Conservation (phyloP, 73 alveolate species). For the Symbiodinium natans region DNA sequence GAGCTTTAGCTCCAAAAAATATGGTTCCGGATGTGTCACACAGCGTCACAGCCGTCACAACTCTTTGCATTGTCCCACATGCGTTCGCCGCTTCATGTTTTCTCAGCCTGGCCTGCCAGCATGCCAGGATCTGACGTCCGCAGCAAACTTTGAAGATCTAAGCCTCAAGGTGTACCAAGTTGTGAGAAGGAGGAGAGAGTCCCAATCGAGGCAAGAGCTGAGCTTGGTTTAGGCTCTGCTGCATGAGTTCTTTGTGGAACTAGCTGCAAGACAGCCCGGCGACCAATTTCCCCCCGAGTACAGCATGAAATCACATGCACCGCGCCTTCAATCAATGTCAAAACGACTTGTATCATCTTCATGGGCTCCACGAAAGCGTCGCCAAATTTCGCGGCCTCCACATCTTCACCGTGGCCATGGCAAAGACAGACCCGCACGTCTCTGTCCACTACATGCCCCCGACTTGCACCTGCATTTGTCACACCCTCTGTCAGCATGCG, state of each 20-base stretch:
- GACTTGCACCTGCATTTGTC: neutral
- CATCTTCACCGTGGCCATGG: neutral
- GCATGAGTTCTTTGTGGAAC: no score
- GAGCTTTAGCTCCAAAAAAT: neutral
- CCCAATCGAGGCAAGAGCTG: no score
- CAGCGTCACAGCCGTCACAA: neutral
- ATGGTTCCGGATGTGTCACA: neutral
- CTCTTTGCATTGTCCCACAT: neutral
- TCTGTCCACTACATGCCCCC: neutral
- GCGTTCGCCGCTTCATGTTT: neutral
- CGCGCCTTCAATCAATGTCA: conserved; percentile 43
- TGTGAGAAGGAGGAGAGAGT: neutral
- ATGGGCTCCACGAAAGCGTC: conserved; percentile 60
- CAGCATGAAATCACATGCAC: no score
- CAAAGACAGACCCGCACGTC: neutral
- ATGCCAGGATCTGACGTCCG: conserved; percentile 1
- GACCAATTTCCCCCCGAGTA: no score
- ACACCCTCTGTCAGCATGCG: neutral
- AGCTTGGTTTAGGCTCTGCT: no score
- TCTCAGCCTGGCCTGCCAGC: conserved; percentile 15
- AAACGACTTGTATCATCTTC: conserved; percentile 47
- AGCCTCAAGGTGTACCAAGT: neutral
- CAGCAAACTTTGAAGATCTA: conserved; percentile 45
- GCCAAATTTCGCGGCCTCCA: conserved; percentile 49
- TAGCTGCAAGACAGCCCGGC: no score